Percentiles rank a stretch among this genome's conserved stretches.
phyloP scores from a whole-genome alignment of 139 green algal species.

The Nannochloris sp. region DNA sequence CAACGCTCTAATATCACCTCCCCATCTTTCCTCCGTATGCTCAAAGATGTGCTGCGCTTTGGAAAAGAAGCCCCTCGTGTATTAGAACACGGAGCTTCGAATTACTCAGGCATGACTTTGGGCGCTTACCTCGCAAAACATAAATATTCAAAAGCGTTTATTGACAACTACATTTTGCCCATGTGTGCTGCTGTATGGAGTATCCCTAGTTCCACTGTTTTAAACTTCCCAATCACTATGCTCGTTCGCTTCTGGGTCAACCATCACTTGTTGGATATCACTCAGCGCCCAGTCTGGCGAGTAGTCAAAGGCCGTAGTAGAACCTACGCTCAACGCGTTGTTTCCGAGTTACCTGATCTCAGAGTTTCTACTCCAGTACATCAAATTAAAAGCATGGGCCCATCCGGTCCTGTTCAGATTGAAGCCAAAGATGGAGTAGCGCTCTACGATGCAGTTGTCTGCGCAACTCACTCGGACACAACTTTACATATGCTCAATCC shows the following conservation, averaged over 20 bases:
- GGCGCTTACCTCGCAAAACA: conserved; percentile 67
- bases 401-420: neutral
- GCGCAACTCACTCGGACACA: conserved; percentile 82
- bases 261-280: conserved; percentile 91
- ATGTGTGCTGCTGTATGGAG: conserved; percentile 98
- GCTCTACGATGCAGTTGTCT: conserved; percentile 72
- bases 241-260: conserved; percentile 94
- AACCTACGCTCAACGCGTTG: conserved; percentile 68
- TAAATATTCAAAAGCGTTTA: conserved; percentile 64
- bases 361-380: conserved; percentile 40
- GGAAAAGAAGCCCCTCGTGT: conserved; percentile 69
- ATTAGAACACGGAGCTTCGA: neutral
- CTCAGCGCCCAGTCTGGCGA: conserved; percentile 78
- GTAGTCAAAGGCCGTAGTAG: conserved; percentile 75
- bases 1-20: conserved; percentile 65
- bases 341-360: conserved; percentile 66
- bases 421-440: neutral
- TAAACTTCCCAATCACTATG: conserved; percentile 76
- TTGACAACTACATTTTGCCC: conserved; percentile 76
- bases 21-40: conserved; percentile 74
- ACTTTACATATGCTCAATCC: conserved; percentile 58
- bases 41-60: conserved; percentile 87
- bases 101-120: conserved; percentile 35
- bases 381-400: conserved; percentile 17
- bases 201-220: conserved; percentile 65